Conservation (phyloP, 2,329 filamentous ascomycete species). For the Penicillium freii region DNA sequence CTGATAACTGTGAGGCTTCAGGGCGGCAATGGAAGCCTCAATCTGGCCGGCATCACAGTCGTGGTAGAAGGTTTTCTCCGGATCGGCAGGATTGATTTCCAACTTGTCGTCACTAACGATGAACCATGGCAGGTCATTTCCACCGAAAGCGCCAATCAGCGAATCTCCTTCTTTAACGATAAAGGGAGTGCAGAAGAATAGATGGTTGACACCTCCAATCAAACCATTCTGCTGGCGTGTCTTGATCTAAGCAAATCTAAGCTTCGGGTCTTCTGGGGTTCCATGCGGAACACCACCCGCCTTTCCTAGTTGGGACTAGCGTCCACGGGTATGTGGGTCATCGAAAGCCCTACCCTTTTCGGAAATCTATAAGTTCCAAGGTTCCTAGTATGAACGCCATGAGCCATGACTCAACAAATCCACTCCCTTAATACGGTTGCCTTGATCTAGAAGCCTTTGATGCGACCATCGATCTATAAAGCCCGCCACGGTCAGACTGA, state of each 20-base stretch:
- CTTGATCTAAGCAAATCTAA: background rate
- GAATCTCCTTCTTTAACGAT: too few relatives aligned
- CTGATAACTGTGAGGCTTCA: slow-evolving; percentile 8
- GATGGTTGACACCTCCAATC: too few relatives aligned
- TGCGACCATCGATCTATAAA: background rate
- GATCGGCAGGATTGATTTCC: background rate
- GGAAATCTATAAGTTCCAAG: background rate
- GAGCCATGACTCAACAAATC: background rate
- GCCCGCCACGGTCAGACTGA: too few relatives aligned
- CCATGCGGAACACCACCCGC: background rate
- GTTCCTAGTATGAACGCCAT: background rate
- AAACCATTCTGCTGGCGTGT: too few relatives aligned
- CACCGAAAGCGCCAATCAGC: too few relatives aligned
- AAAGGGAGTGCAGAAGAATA: too few relatives aligned
- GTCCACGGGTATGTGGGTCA: background rate
- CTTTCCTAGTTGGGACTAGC: background rate
- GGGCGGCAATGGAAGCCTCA: background rate
- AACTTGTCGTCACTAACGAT: too few relatives aligned
- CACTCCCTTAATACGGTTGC: background rate
- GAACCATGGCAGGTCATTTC: too few relatives aligned
- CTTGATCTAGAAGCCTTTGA: background rate
- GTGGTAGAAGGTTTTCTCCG: slow-evolving; percentile 4
- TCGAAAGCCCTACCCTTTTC: background rate
- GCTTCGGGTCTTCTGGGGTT: background rate
- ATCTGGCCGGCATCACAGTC: background rate